These are phyloP conservation scores for Colletotrichum viniferum DNA, from an alignment of 2,329 filamentous ascomycete genomes.

Conservation along the genomic window DNA sequence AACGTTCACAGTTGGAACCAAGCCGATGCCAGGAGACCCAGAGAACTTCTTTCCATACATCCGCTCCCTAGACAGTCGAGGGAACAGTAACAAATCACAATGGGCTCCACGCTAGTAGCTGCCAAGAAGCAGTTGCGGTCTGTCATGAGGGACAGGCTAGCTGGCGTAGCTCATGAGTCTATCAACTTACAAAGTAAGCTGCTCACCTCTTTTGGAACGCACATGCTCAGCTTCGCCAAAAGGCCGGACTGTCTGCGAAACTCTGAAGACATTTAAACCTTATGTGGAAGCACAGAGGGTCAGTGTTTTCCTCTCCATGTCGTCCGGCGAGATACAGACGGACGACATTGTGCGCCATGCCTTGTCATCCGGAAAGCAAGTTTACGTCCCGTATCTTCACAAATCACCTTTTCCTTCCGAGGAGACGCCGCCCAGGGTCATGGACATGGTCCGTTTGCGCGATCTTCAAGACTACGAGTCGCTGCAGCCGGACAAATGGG, in stretches of 20 bases:
- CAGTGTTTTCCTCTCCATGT: conserved; percentile 94
- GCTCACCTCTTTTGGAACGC: background rate
- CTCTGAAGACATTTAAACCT: conserved; percentile 70
- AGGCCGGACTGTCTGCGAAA: conserved; percentile 71
- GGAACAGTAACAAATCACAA: conserved; percentile 29
- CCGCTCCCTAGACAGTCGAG: background rate
- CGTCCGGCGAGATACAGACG: conserved; percentile 83
- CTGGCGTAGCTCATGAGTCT: conserved; percentile 63
- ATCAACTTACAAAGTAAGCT: conserved; percentile 74
- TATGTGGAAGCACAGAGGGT: conserved; percentile 78
- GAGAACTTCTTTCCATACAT: background rate
- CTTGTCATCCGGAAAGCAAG: conserved; percentile 75
- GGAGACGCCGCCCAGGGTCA: conserved; percentile 68
- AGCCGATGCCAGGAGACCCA: background rate
- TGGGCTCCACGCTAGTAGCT: conserved; percentile 60
- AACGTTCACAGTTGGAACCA: background rate
- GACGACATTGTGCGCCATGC: conserved; percentile 82
- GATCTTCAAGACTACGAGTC: conserved; percentile 79
- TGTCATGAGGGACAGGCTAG: conserved; percentile 71
- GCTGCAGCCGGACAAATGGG: conserved; percentile 83
- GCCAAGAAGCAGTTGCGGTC: conserved; percentile 80
- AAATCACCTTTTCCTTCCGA: conserved; percentile 52
- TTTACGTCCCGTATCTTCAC: conserved; percentile 92
- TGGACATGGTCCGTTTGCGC: conserved; percentile 91
- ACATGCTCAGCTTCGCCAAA: conserved; percentile 2